phyloP scores from a whole-genome alignment of 106 monocot species.

The Posidonia australis region DNA sequence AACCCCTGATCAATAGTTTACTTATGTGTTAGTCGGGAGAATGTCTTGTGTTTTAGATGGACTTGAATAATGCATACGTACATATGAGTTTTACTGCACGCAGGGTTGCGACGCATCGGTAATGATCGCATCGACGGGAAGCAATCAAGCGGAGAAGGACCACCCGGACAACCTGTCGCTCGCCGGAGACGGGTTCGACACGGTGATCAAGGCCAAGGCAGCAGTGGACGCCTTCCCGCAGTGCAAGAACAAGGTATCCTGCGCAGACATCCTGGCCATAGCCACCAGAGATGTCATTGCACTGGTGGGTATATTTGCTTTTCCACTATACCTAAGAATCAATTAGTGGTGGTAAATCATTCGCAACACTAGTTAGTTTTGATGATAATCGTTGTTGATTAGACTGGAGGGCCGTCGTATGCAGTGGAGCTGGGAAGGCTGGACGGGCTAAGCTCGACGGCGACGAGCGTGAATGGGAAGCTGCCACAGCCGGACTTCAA shows the following conservation, averaged over 20 bases:
- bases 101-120: conserved; percentile 65
- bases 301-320: conserved; percentile 16
- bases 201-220: conserved; percentile 50
- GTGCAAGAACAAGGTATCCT: conserved; percentile 55
- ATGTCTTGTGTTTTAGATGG: not conserved
- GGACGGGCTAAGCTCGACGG: conserved; percentile 40
- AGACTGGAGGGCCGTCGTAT: conserved; percentile 66
- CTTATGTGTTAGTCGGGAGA: too few relatives aligned
- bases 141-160: conserved; percentile 46
- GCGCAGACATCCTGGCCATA: conserved; percentile 57
- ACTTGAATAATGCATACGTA: not conserved
- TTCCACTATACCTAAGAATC: not conserved
- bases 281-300: conserved; percentile 48
- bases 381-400: not conserved
- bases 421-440: conserved; percentile 57
- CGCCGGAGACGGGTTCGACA: conserved; percentile 67
- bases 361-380: not conserved
- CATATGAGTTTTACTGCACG: not conserved
- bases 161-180: conserved; percentile 44
- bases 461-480: conserved; percentile 34
- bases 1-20: too few relatives aligned
- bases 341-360: too few relatives aligned
- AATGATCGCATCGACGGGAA: conserved; percentile 23
- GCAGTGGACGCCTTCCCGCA: conserved; percentile 45
- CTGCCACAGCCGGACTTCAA: conserved; percentile 42